Percentiles rank a stretch among this genome's conserved stretches.
These are phyloP conservation scores for Podaxis carcinomalis DNA, from an alignment of 768 basidiomycete genomes.

Conservation along the genomic window DNA sequence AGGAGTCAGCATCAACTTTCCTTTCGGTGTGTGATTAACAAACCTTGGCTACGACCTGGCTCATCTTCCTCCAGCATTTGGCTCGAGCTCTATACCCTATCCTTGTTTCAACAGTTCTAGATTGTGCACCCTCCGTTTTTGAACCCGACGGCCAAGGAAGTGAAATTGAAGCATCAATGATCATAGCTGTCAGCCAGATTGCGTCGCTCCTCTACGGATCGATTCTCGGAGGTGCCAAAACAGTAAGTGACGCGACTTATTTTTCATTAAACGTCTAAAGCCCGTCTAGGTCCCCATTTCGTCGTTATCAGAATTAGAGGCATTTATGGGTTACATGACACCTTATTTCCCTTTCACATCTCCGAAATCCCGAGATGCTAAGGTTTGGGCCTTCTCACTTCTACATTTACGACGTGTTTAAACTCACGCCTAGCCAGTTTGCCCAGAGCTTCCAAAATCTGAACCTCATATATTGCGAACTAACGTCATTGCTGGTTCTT, in stretches of 20 bases:
- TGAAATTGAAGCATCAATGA: constrained; percentile 56
- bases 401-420: not conserved
- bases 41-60: not conserved
- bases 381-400: constrained; percentile 32
- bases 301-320: constrained; percentile 45
- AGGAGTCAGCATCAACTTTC: not conserved
- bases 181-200: constrained; percentile 56
- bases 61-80: constrained; percentile 44
- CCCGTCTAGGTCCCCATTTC: constrained; percentile 17
- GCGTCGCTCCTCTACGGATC: constrained; percentile 55
- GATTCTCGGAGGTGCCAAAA: constrained; percentile 39
- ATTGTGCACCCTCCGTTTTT: constrained; percentile 81
- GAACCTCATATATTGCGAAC: constrained; percentile 75
- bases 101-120: constrained; percentile 80
- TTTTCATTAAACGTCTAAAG: not conserved
- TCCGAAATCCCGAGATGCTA: constrained; percentile 47
- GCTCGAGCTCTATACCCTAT: constrained; percentile 73
- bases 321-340: constrained; percentile 67
- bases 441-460: constrained; percentile 67
- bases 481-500: constrained; percentile 60
- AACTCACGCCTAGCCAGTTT: constrained; percentile 33
- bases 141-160: constrained; percentile 55
- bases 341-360: constrained; percentile 80
- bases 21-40: constrained; percentile 6
- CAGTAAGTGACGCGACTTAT: constrained; percentile 27